Percentiles rank a stretch among this genome's conserved stretches.
Evolutionary conservation across 2,329 filamentous ascomycete genomes (phyloP).

Genomic region (Didymella pomorum): DNA sequence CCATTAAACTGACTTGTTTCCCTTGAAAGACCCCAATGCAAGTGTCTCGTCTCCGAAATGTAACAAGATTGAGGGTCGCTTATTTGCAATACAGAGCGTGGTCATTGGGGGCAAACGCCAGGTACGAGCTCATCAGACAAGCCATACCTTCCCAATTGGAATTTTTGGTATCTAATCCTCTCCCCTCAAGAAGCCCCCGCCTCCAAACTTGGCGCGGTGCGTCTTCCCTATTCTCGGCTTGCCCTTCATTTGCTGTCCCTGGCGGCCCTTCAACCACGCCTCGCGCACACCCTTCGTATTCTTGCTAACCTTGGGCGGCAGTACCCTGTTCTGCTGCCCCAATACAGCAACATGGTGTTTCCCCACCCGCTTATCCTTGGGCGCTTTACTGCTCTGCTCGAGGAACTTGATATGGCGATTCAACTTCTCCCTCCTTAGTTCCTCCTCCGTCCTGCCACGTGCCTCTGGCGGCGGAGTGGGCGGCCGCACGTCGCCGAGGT

Average conservation of each 20-base stretch:
- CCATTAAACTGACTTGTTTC: no score
- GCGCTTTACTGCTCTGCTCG: conserved; percentile 56
- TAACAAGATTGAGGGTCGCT: no score
- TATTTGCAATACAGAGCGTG: no score
- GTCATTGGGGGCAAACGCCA: no score
- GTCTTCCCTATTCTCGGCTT: conserved; percentile 35
- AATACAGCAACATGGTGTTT: conserved; percentile 60
- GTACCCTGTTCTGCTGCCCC: conserved; percentile 51
- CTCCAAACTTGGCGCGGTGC: conserved; percentile 40
- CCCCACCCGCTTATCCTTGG: conserved; percentile 61
- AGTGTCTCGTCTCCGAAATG: no score
- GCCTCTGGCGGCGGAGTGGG: conserved; percentile 53
- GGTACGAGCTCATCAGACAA: no score
- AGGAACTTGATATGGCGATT: conserved; percentile 59
- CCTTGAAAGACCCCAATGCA: no score
- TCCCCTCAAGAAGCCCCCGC: conserved; percentile 44
- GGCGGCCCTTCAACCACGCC: conserved; percentile 54
- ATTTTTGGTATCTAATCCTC: conserved; percentile 6
- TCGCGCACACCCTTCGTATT: conserved; percentile 49
- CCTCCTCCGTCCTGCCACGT: conserved; percentile 32
- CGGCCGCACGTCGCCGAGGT: conserved; percentile 54
- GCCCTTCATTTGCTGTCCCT: conserved; percentile 39
- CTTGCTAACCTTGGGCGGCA: conserved; percentile 55
- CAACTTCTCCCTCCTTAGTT: conserved; percentile 55
- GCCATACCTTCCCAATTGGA: no score